Base-by-base conservation (phyloP, 768 basidiomycete genomes). In the Bullera alba region DNA sequence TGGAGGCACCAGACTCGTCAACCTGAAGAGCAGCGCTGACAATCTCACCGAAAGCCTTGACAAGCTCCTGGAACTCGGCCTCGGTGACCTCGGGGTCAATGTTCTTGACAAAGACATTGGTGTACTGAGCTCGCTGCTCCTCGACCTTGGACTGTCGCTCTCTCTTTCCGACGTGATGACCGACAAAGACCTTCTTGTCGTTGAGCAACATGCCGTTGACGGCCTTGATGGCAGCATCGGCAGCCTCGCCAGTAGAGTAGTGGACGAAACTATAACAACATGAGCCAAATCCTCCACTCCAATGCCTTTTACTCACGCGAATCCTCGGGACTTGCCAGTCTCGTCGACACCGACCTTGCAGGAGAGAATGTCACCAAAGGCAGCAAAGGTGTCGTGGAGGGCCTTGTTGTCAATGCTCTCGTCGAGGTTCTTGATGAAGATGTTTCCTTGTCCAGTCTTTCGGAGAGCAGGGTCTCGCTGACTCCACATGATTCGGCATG, bases 401-500 rank as follows among this genome's bases (percentile, higher is more conserved):
- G 95, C 95, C 87, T 96, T 96, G 80, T 99, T 96, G 77, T 99
- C 95, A 62, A 96, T 96, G 50, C 79, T 80, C 75, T 93, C 89
- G 67, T 95, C 92, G 61, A 99, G 77, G 77, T 99, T 99, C 79
- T 99, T 99, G 77, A 99, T 97, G 79, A 99, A 99, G 71, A 99
- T 90, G 75, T 99, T 99, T 75, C 95, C 95, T 77, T 96, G 91
- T 58, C 91, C 91, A 58, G 91, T 96, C 83, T 97, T 97, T 76
- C 95, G 87, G 71, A 99, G 83, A 63, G 91, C 89, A 53, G 95
- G 95, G 78, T 97, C 95, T 74, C 95, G 88, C 81, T 97, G 95
- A 69, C 92, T 96, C 93, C 95, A 97, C 95, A 99, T 99, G 80
- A 99, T 99, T 67, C 95, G 89, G 79, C 95, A 99, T 57, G 95